Evolutionary conservation across 2,329 filamentous ascomycete species (phyloP).

Genomic region (Colletotrichum karsti): DNA sequence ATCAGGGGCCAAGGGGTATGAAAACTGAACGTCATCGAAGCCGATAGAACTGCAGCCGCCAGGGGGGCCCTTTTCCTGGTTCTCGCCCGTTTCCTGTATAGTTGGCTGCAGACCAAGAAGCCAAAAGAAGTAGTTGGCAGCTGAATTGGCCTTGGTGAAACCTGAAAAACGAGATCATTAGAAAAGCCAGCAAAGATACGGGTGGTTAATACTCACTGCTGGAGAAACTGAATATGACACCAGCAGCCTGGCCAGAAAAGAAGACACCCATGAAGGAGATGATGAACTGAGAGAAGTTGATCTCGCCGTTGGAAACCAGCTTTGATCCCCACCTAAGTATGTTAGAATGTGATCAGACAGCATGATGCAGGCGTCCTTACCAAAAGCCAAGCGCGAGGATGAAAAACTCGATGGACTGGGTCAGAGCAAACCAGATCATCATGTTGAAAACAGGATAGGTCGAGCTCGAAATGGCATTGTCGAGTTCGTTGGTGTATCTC

Average conservation of each 20-base stretch:
- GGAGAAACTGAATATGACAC: constrained; percentile 3
- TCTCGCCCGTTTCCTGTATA: constrained; percentile 30
- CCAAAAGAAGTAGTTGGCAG: constrained; percentile 48
- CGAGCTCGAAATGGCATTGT: constrained; percentile 25
- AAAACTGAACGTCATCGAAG: constrained; percentile 47
- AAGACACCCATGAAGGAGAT: constrained; percentile 43
- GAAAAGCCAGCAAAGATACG: background rate
- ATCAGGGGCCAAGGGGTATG: constrained; percentile 54
- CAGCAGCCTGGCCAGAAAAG: constrained; percentile 29
- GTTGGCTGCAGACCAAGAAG: constrained; percentile 34
- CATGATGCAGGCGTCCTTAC: no score
- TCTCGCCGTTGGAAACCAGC: constrained; percentile 21
- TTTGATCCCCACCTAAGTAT: constrained; percentile 18
- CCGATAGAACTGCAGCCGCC: constrained; percentile 35
- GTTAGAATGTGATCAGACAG: no score
- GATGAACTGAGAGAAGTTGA: constrained; percentile 30
- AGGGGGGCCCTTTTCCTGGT: constrained; percentile 20
- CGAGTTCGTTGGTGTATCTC: constrained; percentile 42
- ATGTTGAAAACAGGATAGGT: background rate
- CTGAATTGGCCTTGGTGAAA: constrained; percentile 48
- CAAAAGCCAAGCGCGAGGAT: constrained; percentile 46
- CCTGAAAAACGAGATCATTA: constrained; percentile 23
- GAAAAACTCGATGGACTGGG: constrained; percentile 41
- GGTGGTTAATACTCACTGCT: background rate
- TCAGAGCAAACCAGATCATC: constrained; percentile 33